Evolutionary conservation across 305 asterid genomes (phyloP), one percentile per base, ranked within the genome.

Genomic region (Fraxinus albicans): DNA sequence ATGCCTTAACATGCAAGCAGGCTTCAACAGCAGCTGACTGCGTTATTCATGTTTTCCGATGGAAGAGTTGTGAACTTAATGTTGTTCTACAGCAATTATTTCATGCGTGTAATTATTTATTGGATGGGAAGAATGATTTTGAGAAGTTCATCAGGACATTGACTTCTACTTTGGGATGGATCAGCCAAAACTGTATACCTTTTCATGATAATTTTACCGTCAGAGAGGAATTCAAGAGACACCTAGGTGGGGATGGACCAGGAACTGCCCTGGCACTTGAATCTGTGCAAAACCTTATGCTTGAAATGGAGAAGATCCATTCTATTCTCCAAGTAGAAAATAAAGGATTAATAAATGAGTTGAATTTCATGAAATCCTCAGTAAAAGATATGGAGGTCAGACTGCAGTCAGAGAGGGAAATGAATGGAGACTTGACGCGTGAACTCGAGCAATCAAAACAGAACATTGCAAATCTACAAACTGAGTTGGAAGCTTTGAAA

Each of bases 281-380:
- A 55, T 87, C 93, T 1, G 85, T 86, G 60, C 91, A 87, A 31
- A 90, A 83, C 13, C 85, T 92, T 34, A 91, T 90, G 94, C 65
- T 84, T 33, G 93, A 87, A 84, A 88, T 83, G 88, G 94, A 91
- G 90, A 91, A 87, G 79, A 89, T 83, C 44, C 82, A 82, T 53
- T 86, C 92, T 3, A 74, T 73, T 82, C 88, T 80, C 80, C 88
- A 84, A 81, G 87, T 77, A 13, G 94, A 95, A 67, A 88, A 89
- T 77, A 73, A 86, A 65, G 88, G 85, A 25, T 35, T 93, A 85
- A 90, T 86, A 86, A 79, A 85, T 34, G 95, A 94, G 87, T 17
- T 87, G 85, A 72, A 77, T 19, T 36, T 27, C 6, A 36, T 80
- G 65, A 88, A 83, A 83, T 81, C 86, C 10, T 81, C 83, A 36